Evolutionary conservation across 148 eudicot genomes (phyloP), one percentile per base, ranked within the genome.

Genomic region (Cornus controversa): DNA sequence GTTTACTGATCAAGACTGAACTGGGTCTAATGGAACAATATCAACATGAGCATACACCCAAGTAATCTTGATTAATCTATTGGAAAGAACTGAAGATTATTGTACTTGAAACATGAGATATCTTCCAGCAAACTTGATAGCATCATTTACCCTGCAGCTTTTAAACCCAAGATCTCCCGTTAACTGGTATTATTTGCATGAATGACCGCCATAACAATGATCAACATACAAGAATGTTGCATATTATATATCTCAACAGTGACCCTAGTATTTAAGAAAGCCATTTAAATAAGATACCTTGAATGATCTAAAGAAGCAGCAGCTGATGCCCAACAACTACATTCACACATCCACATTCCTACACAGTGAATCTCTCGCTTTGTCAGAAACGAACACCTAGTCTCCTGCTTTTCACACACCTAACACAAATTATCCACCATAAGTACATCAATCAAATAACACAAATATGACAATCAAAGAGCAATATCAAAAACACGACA

Each of bases 331-430:
- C 84, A 89, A 69, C 99, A 96, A 47, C 80, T 76, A 78, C 99
- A 93, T 85, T 96, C 99, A 80, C 79, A 75, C 66, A 75, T 87
- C 98, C 98, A 93, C 93, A 93, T 86, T 83, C 98, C 93, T 37
- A 76, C 76, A 62, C 65, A 80, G 79, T 96, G 97, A 78, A 96
- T 85, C 67, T 87, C 80, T 74, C 79, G 79, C 73, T 82, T 83
- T 9, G 45, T 79, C 68, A 96, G 71, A 77, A 93, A 93, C 10
- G 98, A 88, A 83, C 97, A 93, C 72, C 90, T 80, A 64, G 85
- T 86, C 78, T 90, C 85, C 81, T 75, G 74, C 67, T 79, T 87
- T 70, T 84, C 89, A 71, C 84, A 82, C 64, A 91, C 79, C 93
- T 90, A 80, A 70, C 66, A 65, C 62, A 28, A 75, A 53, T 50